Evolutionary conservation across 169 alveolate species (phyloP), one percentile per base, ranked within the genome.

Genomic region (Plasmodium ovale): DNA sequence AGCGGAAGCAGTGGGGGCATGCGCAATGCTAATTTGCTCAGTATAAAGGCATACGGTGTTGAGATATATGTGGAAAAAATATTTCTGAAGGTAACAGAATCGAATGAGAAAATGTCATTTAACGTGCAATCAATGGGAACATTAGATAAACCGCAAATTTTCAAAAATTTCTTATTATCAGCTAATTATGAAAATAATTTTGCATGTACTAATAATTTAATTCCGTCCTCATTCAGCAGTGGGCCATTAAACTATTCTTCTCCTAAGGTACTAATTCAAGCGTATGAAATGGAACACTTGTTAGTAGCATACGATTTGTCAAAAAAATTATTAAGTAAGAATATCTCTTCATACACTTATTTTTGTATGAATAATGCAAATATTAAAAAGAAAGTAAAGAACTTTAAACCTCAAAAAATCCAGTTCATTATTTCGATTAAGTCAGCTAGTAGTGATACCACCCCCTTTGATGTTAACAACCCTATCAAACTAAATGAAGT

Each of bases 261-360:
- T 14, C 53, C 90, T 25, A 82, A 82, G 39, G 53, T 68, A 21
- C 21, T 82, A 65, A 82, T 82, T 53, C 85, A 82, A 59, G 90
- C 67, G 27, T 56, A 82, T 35, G 60, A 68, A 68, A 82, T 82
- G n/a, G 33, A 29, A 9, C 39, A 39, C 51, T 23, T 82, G 21
- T 59, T 82, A 42, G 44, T 82, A 23, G 90, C 90, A 31, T 82
- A 67, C 51, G 90, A 82, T 82, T 65, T 82, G 49, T 67, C 90
- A 44, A 82, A 67, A 53, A 53, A 82, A 14, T 82, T 82, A 33
- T 49, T 82, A 82, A 59, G 35, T 21, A 82, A 67, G 42, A 82
- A 67, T 58, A 82, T 82, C 14, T 51, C 82, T 33, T 82, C 90
- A 0, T 82, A 82, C 54, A 82, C 67, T 2, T 68, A 65, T 59